Evolutionary conservation across 2,329 filamentous ascomycete genomes (phyloP), one percentile per base, ranked within the genome.

Genomic region (Pezicula neosporulosa): DNA sequence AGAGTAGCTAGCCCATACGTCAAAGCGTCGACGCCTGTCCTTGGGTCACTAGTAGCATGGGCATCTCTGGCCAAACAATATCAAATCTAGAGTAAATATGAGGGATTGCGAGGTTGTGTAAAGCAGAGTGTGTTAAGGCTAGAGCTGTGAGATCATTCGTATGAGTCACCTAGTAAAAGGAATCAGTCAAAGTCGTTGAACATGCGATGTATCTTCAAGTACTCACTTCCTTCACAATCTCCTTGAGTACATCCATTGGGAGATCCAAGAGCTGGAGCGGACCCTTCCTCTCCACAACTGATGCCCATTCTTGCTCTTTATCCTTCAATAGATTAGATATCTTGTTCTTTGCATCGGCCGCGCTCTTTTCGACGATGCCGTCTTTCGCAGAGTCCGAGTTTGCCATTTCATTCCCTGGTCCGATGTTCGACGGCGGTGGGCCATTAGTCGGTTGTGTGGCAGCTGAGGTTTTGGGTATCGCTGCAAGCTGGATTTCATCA

Each of bases 51-150:
- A 8, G 82, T 77, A 7, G 80, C 75, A 56, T 80, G 78, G 30
- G 81, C 82, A 63, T 93, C 89, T 0, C 89, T 0, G 89, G 89
- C 90, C 90, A 94, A 39, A 93, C 87, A 57, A 94, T 94, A 64
- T 94, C 89, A 69, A 94, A 94, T 54, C 87, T 82, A 16, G 87
- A 87, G 71, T 94, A 94, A 58, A 94, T 90, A 61, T 86, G 83
- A 16, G 89, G 89, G 21, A 90, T 84, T 0, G 87, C 82, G 49
- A 94, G 78, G 41, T 78, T 77, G 70, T 94, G 87, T 12, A 95
- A 78, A 27, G 85, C 84, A 13, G 89, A 90, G 70, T 90, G 89
- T 41, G 88, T 87, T 53, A 90, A 76, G 13, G 89, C 88, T 38
- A 94, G 77, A 13, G 88, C 84, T 0, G 87, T 90, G 54, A 94